These are phyloP conservation scores for Hypoxylon sp. DNA, from an alignment of 2,329 filamentous ascomycete genomes.

Conservation along the genomic window DNA sequence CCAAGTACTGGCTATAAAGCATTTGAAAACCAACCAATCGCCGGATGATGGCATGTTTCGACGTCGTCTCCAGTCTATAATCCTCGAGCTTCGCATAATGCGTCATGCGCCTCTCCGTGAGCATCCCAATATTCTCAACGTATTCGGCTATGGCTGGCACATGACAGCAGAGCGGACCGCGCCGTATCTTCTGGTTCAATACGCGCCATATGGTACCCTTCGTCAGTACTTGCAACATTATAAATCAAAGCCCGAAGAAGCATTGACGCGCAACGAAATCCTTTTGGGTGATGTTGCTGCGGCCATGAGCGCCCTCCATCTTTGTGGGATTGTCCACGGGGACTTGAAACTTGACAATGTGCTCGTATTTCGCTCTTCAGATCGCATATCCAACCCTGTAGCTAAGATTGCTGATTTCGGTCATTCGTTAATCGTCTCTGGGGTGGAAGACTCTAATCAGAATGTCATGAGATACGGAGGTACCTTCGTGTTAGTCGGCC, in stretches of 20 bases:
- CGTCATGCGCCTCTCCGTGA: conserved; percentile 18
- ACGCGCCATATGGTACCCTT: conserved; percentile 16
- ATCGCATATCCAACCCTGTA: conserved; percentile 19
- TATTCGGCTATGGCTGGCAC: conserved; percentile 18
- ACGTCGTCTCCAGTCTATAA: conserved; percentile 17
- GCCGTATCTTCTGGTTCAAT: conserved; percentile 11
- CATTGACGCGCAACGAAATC: conserved; percentile 18
- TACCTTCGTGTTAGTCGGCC: conserved; percentile 10
- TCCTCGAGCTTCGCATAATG: conserved; percentile 25
- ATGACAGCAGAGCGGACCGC: conserved; percentile 5
- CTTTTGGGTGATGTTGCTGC: conserved; percentile 22
- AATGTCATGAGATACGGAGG: conserved; percentile 10
- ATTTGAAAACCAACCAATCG: conserved; percentile 4
- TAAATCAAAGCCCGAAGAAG: conserved; percentile 8
- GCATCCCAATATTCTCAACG: conserved; percentile 17
- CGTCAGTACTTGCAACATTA: conserved; percentile 16
- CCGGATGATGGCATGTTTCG: conserved; percentile 8
- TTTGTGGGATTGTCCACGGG: conserved; percentile 24
- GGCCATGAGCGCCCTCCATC: conserved; percentile 16
- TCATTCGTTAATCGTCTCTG: conserved; percentile 15
- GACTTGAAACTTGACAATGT: conserved; percentile 29
- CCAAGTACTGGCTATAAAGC: conserved; percentile 17
- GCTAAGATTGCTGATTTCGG: conserved; percentile 28
- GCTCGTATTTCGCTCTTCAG: conserved; percentile 23
- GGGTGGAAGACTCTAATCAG: conserved; percentile 6